These are phyloP conservation scores for Colletotrichum tabaci DNA, from an alignment of 2,329 filamentous ascomycete genomes.

Conservation along the genomic window DNA sequence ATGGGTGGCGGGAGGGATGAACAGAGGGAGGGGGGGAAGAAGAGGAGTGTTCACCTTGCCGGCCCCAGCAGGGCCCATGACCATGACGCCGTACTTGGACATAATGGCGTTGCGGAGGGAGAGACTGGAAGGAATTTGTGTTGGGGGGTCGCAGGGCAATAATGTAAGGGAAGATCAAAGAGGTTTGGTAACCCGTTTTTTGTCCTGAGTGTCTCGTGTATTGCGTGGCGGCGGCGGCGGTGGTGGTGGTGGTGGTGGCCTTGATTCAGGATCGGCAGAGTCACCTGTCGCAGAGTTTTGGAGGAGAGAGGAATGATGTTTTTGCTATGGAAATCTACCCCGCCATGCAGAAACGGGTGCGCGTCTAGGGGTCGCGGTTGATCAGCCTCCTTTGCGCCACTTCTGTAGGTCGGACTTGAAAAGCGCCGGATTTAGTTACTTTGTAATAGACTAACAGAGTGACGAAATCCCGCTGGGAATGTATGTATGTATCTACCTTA, in stretches of 20 bases:
- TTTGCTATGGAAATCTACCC: conserved; percentile 39
- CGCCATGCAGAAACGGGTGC: conserved; percentile 43
- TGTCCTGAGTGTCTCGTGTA: not conserved
- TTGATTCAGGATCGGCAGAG: conserved; percentile 5
- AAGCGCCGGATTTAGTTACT: not conserved
- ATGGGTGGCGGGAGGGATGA: conserved; percentile 24
- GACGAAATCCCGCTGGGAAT: not conserved
- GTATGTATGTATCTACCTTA: not conserved
- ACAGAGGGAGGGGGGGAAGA: not conserved
- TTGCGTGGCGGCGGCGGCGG: not conserved
- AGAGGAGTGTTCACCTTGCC: conserved; percentile 76
- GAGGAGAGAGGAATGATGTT: conserved; percentile 20
- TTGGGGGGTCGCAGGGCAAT: conserved; percentile 11
- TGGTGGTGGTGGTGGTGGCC: conserved; percentile 6
- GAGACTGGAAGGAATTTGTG: not conserved
- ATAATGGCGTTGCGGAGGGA: conserved; percentile 62
- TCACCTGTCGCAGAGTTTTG: conserved; percentile 24
- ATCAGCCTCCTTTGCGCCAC: conserved; percentile 32
- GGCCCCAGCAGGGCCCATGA: conserved; percentile 96
- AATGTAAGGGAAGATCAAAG: conserved; percentile 24
- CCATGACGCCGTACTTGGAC: conserved; percentile 95
- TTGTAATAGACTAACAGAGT: not conserved
- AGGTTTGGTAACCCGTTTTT: not conserved
- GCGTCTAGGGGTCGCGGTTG: conserved; percentile 35
- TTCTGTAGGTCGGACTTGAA: not conserved